These are phyloP conservation scores for Hypoxylon intermedium DNA, from an alignment of 495 filamentous ascomycete species.

Conservation along the genomic window DNA sequence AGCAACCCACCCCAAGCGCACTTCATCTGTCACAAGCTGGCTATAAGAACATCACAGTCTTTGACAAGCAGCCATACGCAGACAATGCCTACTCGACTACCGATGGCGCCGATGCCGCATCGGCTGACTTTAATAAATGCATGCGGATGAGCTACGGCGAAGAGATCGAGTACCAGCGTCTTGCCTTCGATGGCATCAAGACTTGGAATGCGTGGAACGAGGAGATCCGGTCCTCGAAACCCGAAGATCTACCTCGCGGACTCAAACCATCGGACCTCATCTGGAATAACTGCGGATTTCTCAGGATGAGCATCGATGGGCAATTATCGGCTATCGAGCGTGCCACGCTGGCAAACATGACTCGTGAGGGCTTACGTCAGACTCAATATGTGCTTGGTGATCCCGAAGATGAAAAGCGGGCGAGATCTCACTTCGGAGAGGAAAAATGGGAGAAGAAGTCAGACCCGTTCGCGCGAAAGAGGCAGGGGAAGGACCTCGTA, in stretches of 20 bases:
- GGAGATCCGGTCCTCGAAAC: constrained; percentile 32
- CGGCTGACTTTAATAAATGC: constrained; percentile 54
- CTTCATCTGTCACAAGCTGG: constrained; percentile 48
- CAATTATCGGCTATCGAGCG: constrained; percentile 46
- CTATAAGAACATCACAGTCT: constrained; percentile 50
- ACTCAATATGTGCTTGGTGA: constrained; percentile 41
- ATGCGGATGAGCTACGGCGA: constrained; percentile 52
- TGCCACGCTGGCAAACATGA: constrained; percentile 44
- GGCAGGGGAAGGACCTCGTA: constrained; percentile 15
- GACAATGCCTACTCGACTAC: constrained; percentile 24
- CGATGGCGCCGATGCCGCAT: constrained; percentile 31
- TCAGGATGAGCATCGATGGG: constrained; percentile 39
- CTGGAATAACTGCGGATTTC: constrained; percentile 44
- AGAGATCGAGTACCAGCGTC: constrained; percentile 51
- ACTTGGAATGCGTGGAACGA: constrained; percentile 54
- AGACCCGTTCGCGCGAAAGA: constrained; percentile 18
- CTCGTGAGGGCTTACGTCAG: constrained; percentile 34
- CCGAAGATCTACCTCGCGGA: constrained; percentile 41
- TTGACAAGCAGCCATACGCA: constrained; percentile 49
- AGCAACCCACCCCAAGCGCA: constrained; percentile 15
- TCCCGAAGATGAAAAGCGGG: constrained; percentile 39
- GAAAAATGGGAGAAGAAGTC: constrained; percentile 24
- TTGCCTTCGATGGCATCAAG: constrained; percentile 49
- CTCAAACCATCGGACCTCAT: constrained; percentile 39
- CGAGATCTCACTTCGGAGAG: constrained; percentile 37